Evolutionary conservation across 192 early-diverging fungal species (phyloP), one percentile per base, ranked within the genome.

Genomic region (Coemansia sp.): DNA sequence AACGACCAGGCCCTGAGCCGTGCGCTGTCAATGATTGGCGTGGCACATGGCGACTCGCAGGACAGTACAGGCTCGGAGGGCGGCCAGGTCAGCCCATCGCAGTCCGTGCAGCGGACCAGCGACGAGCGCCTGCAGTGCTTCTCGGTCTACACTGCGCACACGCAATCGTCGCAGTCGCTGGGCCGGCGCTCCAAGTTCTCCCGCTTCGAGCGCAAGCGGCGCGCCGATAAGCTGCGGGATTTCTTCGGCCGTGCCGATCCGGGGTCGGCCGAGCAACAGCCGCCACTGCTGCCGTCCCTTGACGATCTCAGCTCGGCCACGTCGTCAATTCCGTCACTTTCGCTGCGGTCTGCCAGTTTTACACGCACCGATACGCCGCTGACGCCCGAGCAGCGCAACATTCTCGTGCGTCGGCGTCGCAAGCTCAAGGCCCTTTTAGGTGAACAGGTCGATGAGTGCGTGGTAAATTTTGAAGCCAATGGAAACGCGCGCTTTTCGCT

Each of bases 391-490:
- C 73, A 86, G 64, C 76, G 84, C n/a, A 69, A 81, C 16, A 60
- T 84, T 19, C 75, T 89, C 27, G 83, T 82, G 29, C 81, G 81
- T 18, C 69, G 86, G 12, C 79, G 76, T 25, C 81, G 84, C 56
- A 89, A 89, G 73, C 73, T 89, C 19, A 64, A 73, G 35, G 81
- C 67, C 6, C 60, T 88, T 42, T 42, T 89, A 35, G 88, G 88
- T 51, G 84, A 88, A 49, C 71, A 81, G 16, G 64, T 86, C 1
- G 81, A 82, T 43, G 81, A 83, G 42, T 54, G 56, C 21, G 81
- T 73, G 10, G 61, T 83, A 11, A 62, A 61, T 10, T 24, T 58
- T 4, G 38, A 46, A 29, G 52, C 44, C 11, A 14, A 44, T 1
- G 19, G 30, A 3, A n/a, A 27, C 7, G 40, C 10, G 19, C 43